phyloP scores from a whole-genome alignment of 2,329 filamentous ascomycete genomes.

The Colletotrichum eleusines region DNA sequence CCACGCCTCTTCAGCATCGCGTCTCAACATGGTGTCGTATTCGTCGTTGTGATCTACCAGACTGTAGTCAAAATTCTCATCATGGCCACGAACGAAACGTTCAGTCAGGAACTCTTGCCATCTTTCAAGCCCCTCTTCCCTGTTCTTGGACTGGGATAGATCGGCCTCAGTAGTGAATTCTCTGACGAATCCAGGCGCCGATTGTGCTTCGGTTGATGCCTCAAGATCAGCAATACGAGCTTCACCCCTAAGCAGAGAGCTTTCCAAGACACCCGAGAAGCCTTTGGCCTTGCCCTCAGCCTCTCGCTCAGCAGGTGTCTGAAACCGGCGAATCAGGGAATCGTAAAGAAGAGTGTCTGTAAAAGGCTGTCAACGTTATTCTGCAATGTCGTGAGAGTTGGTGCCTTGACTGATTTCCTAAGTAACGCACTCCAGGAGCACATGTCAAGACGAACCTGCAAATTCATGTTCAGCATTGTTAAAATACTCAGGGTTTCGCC shows the following conservation, averaged over 20 bases:
- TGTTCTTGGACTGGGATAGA: slow-evolving; percentile 62
- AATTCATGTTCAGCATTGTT: slow-evolving; percentile 66
- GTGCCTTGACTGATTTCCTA: neutral
- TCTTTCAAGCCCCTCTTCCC: slow-evolving; percentile 74
- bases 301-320: slow-evolving; percentile 78
- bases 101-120: slow-evolving; percentile 81
- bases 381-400: neutral
- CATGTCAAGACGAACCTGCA: slow-evolving; percentile 56
- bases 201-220: slow-evolving; percentile 5
- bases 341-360: slow-evolving; percentile 86
- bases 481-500: slow-evolving; percentile 80
- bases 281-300: slow-evolving; percentile 79
- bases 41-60: slow-evolving; percentile 78
- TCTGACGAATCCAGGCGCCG: neutral
- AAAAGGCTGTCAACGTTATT: neutral
- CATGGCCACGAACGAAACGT: slow-evolving; percentile 80
- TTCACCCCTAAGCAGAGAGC: slow-evolving; percentile 81
- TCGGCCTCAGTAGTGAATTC: slow-evolving; percentile 20
- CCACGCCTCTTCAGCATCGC: slow-evolving; percentile 79
- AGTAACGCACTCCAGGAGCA: neutral
- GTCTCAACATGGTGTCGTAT: slow-evolving; percentile 72
- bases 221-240: slow-evolving; percentile 73
- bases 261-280: slow-evolving; percentile 82
- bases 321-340: slow-evolving; percentile 80
- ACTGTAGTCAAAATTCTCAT: slow-evolving; percentile 83